These are phyloP conservation scores for Fusarium sp. DNA, from an alignment of 2,329 filamentous ascomycete species.

Conservation along the genomic window DNA sequence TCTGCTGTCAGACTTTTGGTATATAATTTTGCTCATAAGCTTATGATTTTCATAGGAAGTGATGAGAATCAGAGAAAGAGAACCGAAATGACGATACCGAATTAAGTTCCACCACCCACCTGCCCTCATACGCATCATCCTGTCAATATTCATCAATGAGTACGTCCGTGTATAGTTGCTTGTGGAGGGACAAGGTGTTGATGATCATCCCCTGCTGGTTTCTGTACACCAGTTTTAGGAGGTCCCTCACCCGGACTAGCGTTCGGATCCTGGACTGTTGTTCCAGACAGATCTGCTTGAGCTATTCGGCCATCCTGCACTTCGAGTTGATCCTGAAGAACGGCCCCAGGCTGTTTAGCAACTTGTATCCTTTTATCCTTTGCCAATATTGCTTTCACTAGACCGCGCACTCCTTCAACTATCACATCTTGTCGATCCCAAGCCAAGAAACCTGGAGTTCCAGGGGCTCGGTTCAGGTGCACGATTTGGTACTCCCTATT, in stretches of 20 bases:
- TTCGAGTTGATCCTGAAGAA: slow-evolving; percentile 49
- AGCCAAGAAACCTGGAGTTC: slow-evolving; percentile 56
- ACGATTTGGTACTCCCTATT: slow-evolving; percentile 55
- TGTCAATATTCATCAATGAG: not conserved
- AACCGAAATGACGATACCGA: slow-evolving; percentile 10
- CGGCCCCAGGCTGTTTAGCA: slow-evolving; percentile 37
- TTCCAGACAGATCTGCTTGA: slow-evolving; percentile 42
- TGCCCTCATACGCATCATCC: not conserved
- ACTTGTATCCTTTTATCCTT: slow-evolving; percentile 51
- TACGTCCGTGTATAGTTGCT: slow-evolving; percentile 2
- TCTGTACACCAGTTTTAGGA: slow-evolving; percentile 14
- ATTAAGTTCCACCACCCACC: slow-evolving; percentile 11
- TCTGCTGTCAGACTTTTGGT: not conserved
- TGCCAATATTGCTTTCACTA: slow-evolving; percentile 53
- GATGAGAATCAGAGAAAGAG: not conserved
- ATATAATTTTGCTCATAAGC: not conserved
- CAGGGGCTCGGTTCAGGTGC: slow-evolving; percentile 51
- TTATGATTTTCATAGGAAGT: not conserved
- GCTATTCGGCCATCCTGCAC: slow-evolving; percentile 30
- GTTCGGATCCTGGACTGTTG: slow-evolving; percentile 37
- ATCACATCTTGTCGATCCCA: slow-evolving; percentile 62
- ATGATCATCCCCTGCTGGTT: slow-evolving; percentile 11
- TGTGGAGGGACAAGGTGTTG: slow-evolving; percentile 23
- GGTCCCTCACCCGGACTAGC: slow-evolving; percentile 6
- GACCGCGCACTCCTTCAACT: slow-evolving; percentile 51